A percentile compares a stretch with the other conserved stretches of the same genome.
These are phyloP conservation scores for Borealophlyctis nickersoniae DNA, from an alignment of 192 early-diverging fungal genomes.

Conservation along the genomic window DNA sequence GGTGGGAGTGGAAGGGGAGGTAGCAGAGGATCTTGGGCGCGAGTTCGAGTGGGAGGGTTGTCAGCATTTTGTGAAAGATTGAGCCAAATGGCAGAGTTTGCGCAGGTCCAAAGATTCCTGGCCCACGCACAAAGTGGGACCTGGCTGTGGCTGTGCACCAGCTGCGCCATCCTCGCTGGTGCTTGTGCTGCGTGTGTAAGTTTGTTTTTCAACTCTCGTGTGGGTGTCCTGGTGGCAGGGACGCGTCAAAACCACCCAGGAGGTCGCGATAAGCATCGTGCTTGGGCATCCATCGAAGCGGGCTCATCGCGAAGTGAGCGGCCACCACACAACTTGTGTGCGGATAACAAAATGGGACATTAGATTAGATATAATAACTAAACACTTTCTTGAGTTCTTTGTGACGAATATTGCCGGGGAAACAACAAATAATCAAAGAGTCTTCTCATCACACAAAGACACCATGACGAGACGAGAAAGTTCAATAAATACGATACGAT, in stretches of 20 bases:
- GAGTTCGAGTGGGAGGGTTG: too few species aligned
- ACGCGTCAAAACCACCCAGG: not conserved
- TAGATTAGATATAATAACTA: too few species aligned
- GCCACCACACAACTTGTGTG: not conserved
- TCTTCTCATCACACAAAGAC: not conserved
- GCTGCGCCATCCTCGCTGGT: conserved; percentile 1
- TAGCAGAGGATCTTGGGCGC: too few species aligned
- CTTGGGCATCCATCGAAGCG: not conserved
- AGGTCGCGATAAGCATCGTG: not conserved
- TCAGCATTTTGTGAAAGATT: too few species aligned
- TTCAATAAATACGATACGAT: not conserved
- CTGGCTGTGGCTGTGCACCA: too few species aligned
- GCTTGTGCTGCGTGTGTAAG: conserved; percentile 1
- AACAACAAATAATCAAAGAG: not conserved
- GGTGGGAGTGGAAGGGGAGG: too few species aligned
- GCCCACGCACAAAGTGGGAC: too few species aligned
- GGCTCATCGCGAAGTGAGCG: not conserved
- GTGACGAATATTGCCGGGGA: too few species aligned
- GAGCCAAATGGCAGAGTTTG: too few species aligned
- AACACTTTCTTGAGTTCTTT: too few species aligned
- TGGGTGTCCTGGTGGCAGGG: not conserved
- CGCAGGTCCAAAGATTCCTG: too few species aligned
- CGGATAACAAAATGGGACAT: too few species aligned
- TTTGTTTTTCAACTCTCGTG: not conserved
- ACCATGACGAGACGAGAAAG: conserved; percentile 7